Evolutionary conservation across 2,329 filamentous ascomycete species (phyloP).

Genomic region (Colletotrichum echinochloae): DNA sequence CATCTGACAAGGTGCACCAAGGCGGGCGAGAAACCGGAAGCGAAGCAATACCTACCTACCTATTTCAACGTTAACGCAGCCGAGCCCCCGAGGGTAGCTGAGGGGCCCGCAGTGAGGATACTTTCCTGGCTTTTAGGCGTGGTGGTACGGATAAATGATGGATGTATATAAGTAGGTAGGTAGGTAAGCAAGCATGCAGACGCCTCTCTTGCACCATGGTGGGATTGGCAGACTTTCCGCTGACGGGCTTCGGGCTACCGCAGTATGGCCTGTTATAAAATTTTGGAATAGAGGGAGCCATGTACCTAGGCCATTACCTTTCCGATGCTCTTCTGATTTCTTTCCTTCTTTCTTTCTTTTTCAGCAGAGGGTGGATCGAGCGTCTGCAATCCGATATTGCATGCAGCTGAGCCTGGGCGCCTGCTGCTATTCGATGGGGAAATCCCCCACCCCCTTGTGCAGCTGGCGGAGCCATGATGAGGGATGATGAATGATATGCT

Average conservation of each 20-base stretch:
- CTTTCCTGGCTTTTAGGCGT: no score
- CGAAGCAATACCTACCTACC: background rate
- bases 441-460: background rate
- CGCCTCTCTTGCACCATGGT: background rate
- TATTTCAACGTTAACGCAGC: background rate
- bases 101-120: background rate
- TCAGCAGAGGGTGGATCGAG: background rate
- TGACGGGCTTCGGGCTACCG: background rate
- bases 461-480: background rate
- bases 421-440: slow-evolving; percentile 5
- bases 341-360: background rate
- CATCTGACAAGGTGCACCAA: slow-evolving; percentile 15
- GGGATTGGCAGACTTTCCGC: background rate
- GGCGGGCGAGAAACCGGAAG: slow-evolving; percentile 3
- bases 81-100: background rate
- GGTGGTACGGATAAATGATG: background rate
- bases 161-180: background rate
- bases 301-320: background rate
- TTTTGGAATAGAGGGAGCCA: background rate
- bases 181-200: no score
- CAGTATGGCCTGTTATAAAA: background rate
- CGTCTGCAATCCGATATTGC: slow-evolving; percentile 15
- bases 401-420: slow-evolving; percentile 1
- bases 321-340: background rate
- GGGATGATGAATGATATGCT: background rate